Evolutionary conservation across 345 rosid genomes (phyloP).

Genomic region (Psidium guajava): DNA sequence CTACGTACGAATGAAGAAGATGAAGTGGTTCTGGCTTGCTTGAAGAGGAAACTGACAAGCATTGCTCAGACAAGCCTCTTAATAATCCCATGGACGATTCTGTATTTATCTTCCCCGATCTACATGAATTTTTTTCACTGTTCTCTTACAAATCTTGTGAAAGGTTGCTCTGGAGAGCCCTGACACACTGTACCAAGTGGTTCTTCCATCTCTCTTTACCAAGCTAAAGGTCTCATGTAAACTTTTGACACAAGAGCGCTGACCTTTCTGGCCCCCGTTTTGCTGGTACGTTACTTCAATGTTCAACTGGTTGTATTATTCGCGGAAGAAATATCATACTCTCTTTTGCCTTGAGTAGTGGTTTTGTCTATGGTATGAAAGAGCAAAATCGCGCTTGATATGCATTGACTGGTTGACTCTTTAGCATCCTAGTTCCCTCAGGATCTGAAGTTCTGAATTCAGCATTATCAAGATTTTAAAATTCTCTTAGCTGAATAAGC

Average conservation of each 20-base stretch:
- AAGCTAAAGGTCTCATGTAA: too few species aligned
- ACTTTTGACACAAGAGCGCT: too few species aligned
- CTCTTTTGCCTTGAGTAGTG: too few species aligned
- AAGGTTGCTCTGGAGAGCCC: too few species aligned
- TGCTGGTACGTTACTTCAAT: too few species aligned
- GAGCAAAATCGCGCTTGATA: not conserved
- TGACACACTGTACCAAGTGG: too few species aligned
- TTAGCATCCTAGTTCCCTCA: not conserved
- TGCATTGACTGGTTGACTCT: not conserved
- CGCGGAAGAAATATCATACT: too few species aligned
- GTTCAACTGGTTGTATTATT: too few species aligned
- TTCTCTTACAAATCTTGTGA: too few species aligned
- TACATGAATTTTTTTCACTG: too few species aligned
- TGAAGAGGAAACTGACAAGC: constrained; percentile 29
- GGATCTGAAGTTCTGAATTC: not conserved
- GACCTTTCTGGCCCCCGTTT: too few species aligned
- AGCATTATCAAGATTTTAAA: not conserved
- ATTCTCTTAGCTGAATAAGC: not conserved
- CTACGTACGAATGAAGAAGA: not conserved
- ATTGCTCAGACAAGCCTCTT: constrained; percentile 22
- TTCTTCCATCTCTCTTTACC: too few species aligned
- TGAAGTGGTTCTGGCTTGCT: constrained; percentile 21
- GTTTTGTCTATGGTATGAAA: not conserved
- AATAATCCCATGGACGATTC: constrained; percentile 43
- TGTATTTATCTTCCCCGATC: constrained; percentile 34